phyloP scores from a whole-genome alignment of 768 basidiomycete genomes.

The Termitomyces sp. region DNA sequence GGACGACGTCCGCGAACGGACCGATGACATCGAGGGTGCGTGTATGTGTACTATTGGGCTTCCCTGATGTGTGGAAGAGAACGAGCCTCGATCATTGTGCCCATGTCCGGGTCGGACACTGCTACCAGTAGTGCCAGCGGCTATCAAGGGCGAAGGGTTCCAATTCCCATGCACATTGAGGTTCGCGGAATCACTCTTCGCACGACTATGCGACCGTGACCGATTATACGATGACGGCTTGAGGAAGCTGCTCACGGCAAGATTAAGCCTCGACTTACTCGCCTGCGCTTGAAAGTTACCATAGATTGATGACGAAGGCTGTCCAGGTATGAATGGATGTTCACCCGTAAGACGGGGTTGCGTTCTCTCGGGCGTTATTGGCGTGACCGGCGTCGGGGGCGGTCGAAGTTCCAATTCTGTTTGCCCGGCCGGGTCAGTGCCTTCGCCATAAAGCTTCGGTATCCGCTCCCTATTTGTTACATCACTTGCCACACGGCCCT shows the following conservation, averaged over 20 bases:
- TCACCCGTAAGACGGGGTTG: slow-evolving; percentile 12
- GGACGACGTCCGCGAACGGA: slow-evolving; percentile 7
- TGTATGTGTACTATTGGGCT: background rate
- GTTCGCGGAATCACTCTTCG: slow-evolving; percentile 32
- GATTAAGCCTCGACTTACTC: slow-evolving; percentile 34
- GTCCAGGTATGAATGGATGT: slow-evolving; percentile 13
- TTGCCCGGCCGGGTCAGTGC: slow-evolving; percentile 11
- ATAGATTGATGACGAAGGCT: slow-evolving; percentile 9
- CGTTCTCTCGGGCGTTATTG: slow-evolving; percentile 11
- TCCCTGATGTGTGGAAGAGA: background rate
- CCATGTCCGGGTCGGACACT: background rate
- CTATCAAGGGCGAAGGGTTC: slow-evolving; percentile 4
- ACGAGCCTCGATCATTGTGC: background rate
- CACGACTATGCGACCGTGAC: slow-evolving; percentile 27
- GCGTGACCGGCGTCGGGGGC: slow-evolving; percentile 8
- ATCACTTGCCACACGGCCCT: slow-evolving; percentile 15
- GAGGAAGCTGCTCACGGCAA: slow-evolving; percentile 37
- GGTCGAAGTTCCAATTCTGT: slow-evolving; percentile 13
- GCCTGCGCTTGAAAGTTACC: slow-evolving; percentile 11
- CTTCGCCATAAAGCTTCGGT: slow-evolving; percentile 14
- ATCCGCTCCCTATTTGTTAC: slow-evolving; percentile 14
- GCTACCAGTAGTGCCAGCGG: background rate
- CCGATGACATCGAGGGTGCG: slow-evolving; percentile 1
- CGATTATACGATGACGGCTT: slow-evolving; percentile 23
- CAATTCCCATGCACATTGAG: background rate